Conservation (phyloP, 2,329 filamentous ascomycete genomes). For the Diaporthe ampelina region DNA sequence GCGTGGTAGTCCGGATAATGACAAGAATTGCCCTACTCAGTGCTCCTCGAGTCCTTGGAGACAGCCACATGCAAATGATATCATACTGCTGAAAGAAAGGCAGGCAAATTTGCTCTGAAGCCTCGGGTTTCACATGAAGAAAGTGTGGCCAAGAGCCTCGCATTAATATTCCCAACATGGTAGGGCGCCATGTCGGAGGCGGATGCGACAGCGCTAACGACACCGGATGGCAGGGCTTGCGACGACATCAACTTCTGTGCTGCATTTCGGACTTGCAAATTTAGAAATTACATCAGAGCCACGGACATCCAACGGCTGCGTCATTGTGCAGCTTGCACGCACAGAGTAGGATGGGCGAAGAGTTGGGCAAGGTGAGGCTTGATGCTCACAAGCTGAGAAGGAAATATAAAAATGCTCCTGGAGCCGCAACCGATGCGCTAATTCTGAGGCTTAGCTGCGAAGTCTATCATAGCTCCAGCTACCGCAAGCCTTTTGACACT, state of each 20-base stretch:
- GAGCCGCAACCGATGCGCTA: neutral
- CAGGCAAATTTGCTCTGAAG: no score
- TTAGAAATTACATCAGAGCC: neutral
- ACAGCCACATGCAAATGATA: constrained; percentile 6
- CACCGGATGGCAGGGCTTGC: constrained; percentile 16
- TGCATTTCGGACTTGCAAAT: neutral
- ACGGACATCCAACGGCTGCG: neutral
- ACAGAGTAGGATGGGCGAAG: no score
- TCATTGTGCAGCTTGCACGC: neutral
- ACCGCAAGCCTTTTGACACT: neutral
- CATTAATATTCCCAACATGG: constrained; percentile 12
- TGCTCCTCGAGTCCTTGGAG: no score
- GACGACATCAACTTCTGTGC: neutral
- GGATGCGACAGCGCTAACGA: constrained; percentile 6
- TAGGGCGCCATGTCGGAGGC: neutral
- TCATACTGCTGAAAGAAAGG: no score
- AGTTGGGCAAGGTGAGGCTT: neutral
- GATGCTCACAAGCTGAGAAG: no score
- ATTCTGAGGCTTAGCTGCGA: neutral
- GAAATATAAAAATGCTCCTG: neutral
- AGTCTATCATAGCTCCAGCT: neutral
- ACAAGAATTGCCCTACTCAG: no score
- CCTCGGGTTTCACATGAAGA: constrained; percentile 13
- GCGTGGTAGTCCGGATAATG: no score
- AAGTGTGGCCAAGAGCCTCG: neutral